These are phyloP conservation scores for Cucumis cinereus DNA, from an alignment of 306 rosid genomes.

Conservation along the genomic window DNA sequence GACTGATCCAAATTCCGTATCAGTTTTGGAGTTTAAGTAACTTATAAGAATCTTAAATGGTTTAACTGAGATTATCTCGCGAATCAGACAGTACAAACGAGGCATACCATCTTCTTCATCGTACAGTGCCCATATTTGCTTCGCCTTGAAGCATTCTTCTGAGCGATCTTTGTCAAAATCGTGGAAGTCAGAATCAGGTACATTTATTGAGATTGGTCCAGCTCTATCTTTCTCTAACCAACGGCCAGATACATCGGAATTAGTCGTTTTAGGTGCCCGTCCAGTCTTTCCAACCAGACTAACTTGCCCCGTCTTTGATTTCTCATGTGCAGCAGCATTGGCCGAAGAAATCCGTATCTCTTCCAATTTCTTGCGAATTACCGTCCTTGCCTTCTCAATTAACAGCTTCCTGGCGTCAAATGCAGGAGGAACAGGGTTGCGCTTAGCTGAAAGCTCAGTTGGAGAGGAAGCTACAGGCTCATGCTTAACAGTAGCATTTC, in stretches of 20 bases:
- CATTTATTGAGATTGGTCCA: constrained; percentile 44
- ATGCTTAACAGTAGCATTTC: constrained; percentile 36
- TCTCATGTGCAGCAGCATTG: constrained; percentile 27
- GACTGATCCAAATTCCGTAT: constrained; percentile 68
- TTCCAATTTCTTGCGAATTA: constrained; percentile 59
- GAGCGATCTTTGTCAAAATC: constrained; percentile 90
- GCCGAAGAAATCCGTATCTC: constrained; percentile 53
- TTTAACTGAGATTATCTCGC: constrained; percentile 66
- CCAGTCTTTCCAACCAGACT: constrained; percentile 21
- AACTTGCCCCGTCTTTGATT: constrained; percentile 24
- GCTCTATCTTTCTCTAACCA: constrained; percentile 34
- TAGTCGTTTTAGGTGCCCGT: constrained; percentile 25
- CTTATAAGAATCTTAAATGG: constrained; percentile 81
- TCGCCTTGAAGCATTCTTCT: constrained; percentile 87
- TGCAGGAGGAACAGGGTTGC: constrained; percentile 49
- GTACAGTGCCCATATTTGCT: constrained; percentile 98
- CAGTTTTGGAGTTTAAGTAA: constrained; percentile 83
- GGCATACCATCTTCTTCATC: constrained; percentile 99
- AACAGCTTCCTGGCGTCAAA: constrained; percentile 70
- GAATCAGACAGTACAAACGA: constrained; percentile 89
- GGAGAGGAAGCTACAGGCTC: constrained; percentile 30
- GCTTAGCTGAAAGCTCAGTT: constrained; percentile 45
- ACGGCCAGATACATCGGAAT: constrained; percentile 23
- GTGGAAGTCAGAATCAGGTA: constrained; percentile 96
- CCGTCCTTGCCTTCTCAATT: constrained; percentile 80